Evolutionary conservation across 257 asterid genomes (phyloP), one percentile per base, ranked within the genome.

Genomic region (Echium plantagineum): DNA sequence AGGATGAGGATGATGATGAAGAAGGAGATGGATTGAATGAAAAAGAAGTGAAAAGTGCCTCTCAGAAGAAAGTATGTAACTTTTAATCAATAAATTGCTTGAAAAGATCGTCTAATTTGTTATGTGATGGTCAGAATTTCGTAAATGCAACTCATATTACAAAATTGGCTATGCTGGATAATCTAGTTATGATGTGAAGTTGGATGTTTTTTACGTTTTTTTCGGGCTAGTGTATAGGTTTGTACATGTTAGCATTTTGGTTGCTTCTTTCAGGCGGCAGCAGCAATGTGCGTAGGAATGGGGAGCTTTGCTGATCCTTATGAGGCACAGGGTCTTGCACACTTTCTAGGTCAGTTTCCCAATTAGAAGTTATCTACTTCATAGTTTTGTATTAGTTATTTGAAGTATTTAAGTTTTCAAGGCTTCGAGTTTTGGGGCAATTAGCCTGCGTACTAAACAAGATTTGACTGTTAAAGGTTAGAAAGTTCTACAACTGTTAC

Each of bases 321-420:
- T 57, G 97, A 89, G 64, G 99, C 95, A 15, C 99, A 89, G 82
- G 99, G 99, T 60, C 80, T 93, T 63, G 94, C 97, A 20, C 99
- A 93, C 74, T 93, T 89, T 76, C 81, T 93, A 82, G 99, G 97
- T 93, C 75, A 69, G 66, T 46, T 68, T 66, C 55, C 21, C 5
- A 15, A 12, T 10, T 4, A 2, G 4, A 53, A 53, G 4, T 19
- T 53, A 7, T 18, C 17, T 10, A 18, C 15, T 5, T 12, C 10
- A 12, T 35, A 35, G 46, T 42, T 42, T 42, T 42, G 49, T 42
- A 35, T 35, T 35, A 35, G 46, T 35, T 35, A 13, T 35, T 35
- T 7, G 46, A 35, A 1, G 13, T 35, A 10, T 35, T 8, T 35
- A 15, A 35, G 47, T 35, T 2, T 1, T 35, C 47, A 35, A 35